Conservation (phyloP, 495 filamentous ascomycete genomes). For the Pseudevernia furfuracea region DNA sequence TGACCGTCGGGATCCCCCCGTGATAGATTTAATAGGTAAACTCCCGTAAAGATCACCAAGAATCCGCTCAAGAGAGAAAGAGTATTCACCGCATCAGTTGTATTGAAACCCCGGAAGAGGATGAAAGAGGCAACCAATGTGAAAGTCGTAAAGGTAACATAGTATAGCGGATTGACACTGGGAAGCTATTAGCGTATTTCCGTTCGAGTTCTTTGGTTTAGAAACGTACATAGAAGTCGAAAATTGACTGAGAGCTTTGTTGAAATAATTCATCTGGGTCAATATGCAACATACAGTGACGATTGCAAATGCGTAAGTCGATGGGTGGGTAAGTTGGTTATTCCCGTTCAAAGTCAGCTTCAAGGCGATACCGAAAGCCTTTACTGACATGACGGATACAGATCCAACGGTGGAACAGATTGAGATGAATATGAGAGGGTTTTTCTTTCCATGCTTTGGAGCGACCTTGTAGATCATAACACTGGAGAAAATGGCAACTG, state of each 20-base stretch:
- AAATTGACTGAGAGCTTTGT: constrained; percentile 95
- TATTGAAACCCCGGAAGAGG: constrained; percentile 96
- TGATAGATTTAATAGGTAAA: constrained; percentile 93
- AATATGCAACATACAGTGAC: constrained; percentile 87
- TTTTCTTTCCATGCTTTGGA: constrained; percentile 82
- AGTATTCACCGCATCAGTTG: constrained; percentile 85
- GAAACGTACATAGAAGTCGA: constrained; percentile 82
- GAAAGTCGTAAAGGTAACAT: constrained; percentile 97
- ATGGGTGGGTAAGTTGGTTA: constrained; percentile 89
- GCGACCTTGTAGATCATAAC: constrained; percentile 96
- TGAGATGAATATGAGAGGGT: constrained; percentile 89
- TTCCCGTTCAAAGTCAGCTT: constrained; percentile 85
- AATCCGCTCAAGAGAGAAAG: constrained; percentile 90
- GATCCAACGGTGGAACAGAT: constrained; percentile 97
- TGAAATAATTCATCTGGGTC: constrained; percentile 99
- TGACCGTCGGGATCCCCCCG: constrained; percentile 81
- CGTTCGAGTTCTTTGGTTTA: constrained; percentile 6
- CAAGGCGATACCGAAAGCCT: constrained; percentile 93
- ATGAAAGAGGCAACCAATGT: constrained; percentile 95
- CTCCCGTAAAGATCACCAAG: constrained; percentile 91
- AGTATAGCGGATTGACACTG: constrained; percentile 97
- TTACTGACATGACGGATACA: constrained; percentile 96
- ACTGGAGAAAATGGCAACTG: constrained; percentile 70
- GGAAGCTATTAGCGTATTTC: constrained; percentile 28
- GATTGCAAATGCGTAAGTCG: constrained; percentile 95